Base-by-base conservation (phyloP, 148 eudicot species). In the Amaranthus hypochondriacus region DNA sequence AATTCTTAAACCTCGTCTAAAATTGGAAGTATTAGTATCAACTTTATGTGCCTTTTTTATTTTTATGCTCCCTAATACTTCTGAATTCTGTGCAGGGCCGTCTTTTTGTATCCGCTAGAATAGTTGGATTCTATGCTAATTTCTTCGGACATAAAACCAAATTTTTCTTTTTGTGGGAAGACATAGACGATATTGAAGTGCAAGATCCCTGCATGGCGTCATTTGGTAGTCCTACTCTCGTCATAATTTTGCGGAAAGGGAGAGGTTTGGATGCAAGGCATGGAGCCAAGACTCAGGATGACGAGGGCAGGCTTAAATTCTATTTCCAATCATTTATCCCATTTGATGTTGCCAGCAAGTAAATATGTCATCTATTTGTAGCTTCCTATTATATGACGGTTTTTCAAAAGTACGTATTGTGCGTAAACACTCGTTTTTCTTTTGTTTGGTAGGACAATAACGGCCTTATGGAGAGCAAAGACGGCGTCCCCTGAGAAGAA, bases 151-250 rank as follows among this genome's bases (percentile, higher is more conserved):
- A 88, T 62, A 93, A 87, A 72, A 89, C 93, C 54, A 89, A 78
- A 67, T 86, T 93, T 77, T 93, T 80, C 84, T 93, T 90, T 75
- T 80, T 93, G 0, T 93, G 92, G 96, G 96, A 90, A 57, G 98
- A 93, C 78, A 88, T 93, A 68, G 89, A 93, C 71, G 92, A 93
- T 75, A 84, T 93, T 71, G 89, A 89, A 73, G 90, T 87, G 65
- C 89, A 81, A 15, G 81, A 90, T 55, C 93, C 93, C 11, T 81
- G 88, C 58, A 77, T 90, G 66, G 73, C 96, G 65, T 86, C 98
- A 12, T 69, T 92, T 52, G 93, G 96, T 46, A 90, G 96, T 75
- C 96, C 98, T 48, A 78, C 87, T 55, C 76, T 92, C 68, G 82
- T 88, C 68, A 85, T 92, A 69, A 80, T 89, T 66, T 82, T 92